Percentiles rank a stretch among this genome's conserved stretches.
phyloP scores from a whole-genome alignment of 805 yeast genomes.

The Cyberlindnera euphorbiiphila region DNA sequence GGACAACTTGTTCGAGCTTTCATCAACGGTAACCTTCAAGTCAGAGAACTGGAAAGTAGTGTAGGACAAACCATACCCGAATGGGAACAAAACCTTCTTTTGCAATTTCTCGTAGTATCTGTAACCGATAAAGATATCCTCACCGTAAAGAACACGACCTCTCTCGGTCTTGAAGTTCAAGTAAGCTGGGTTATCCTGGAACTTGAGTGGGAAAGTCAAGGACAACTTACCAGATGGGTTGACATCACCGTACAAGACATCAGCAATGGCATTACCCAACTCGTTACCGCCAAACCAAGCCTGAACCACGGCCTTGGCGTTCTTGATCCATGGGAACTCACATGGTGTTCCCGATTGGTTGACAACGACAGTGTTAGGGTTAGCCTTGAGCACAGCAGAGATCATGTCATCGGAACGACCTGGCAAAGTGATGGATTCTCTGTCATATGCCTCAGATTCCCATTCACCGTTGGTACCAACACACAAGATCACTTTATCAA shows the following conservation, averaged over 20 bases:
- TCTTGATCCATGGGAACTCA: constrained; percentile 48
- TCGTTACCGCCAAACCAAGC: constrained; percentile 61
- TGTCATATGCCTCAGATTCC: constrained; percentile 60
- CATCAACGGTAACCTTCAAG: constrained; percentile 32
- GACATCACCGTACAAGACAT: constrained; percentile 48
- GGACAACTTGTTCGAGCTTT: constrained; percentile 23
- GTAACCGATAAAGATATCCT: constrained; percentile 63
- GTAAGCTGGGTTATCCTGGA: constrained; percentile 53
- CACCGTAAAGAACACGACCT: constrained; percentile 57
- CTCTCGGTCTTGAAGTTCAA: constrained; percentile 46
- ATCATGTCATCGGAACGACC: constrained; percentile 44
- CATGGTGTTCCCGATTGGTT: constrained; percentile 63
- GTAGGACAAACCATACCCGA: constrained; percentile 62
- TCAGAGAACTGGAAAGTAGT: constrained; percentile 42
- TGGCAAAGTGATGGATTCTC: constrained; percentile 49
- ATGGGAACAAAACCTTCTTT: constrained; percentile 49
- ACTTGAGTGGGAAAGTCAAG: constrained; percentile 47
- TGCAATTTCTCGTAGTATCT: constrained; percentile 52
- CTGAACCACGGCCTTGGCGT: constrained; percentile 45
- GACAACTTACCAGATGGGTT: constrained; percentile 60
- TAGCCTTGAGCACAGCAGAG: constrained; percentile 41
- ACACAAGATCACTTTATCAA: constrained; percentile 48
- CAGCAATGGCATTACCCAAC: constrained; percentile 57
- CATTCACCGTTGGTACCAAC: constrained; percentile 52
- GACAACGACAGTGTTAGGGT: constrained; percentile 49